Evolutionary conservation across 1,139 yeast genomes (phyloP).

Genomic region (Scheffersomyces illinoinensis): DNA sequence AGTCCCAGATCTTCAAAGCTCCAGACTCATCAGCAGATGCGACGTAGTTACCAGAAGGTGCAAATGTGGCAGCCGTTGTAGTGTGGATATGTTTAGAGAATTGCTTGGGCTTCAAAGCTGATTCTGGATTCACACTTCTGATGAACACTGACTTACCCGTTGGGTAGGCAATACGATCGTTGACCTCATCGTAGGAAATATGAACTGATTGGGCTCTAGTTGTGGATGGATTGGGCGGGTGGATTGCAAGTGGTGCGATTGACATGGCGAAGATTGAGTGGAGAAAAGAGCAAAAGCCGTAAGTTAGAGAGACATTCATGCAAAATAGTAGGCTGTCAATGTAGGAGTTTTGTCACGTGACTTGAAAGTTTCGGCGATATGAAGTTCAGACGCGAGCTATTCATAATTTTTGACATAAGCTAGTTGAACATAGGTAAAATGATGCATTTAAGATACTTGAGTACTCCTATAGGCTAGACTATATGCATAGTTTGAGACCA

Average conservation of each 20-base stretch:
- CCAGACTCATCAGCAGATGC: constrained; percentile 95
- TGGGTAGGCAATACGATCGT: constrained; percentile 76
- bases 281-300: neutral
- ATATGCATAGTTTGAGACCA: neutral
- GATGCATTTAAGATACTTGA: neutral
- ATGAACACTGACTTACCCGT: constrained; percentile 79
- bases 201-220: constrained; percentile 69
- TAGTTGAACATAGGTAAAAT: no score
- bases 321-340: no score
- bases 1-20: constrained; percentile 85
- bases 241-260: constrained; percentile 29
- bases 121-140: constrained; percentile 55
- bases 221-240: constrained; percentile 82
- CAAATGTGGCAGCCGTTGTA: constrained; percentile 74
- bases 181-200: constrained; percentile 67
- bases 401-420: no score
- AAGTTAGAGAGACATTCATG: neutral
- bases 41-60: constrained; percentile 86
- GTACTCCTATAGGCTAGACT: neutral
- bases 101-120: constrained; percentile 50
- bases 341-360: neutral
- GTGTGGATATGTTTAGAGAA: constrained; percentile 69
- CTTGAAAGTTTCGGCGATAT: neutral
- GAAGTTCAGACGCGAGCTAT: neutral
- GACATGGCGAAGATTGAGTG: constrained; percentile 17